These are phyloP conservation scores for Cryptosporidium felis DNA, from an alignment of 169 alveolate genomes.

Conservation along the genomic window DNA sequence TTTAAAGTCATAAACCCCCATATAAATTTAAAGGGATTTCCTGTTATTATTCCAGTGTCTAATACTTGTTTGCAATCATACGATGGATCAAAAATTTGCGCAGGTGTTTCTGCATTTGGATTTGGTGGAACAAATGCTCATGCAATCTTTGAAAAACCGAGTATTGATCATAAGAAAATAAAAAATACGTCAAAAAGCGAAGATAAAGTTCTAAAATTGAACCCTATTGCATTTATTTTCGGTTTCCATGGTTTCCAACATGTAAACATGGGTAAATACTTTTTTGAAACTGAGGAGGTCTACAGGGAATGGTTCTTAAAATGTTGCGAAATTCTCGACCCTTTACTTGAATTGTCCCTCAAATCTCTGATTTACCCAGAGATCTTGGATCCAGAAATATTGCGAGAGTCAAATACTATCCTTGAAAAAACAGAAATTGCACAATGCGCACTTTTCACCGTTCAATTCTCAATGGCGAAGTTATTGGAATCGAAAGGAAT, in stretches of 20 bases:
- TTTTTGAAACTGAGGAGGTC: slow-evolving; percentile 76
- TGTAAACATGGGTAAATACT: slow-evolving; percentile 64
- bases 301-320: slow-evolving; percentile 76
- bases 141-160: slow-evolving; percentile 77
- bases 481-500: slow-evolving; percentile 78
- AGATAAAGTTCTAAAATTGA: neutral
- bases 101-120: slow-evolving; percentile 81
- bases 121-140: slow-evolving; percentile 83
- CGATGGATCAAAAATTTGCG: slow-evolving; percentile 38
- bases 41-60: slow-evolving; percentile 74
- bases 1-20: slow-evolving; percentile 81
- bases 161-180: neutral
- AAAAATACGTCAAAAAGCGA: neutral
- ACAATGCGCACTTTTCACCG: slow-evolving; percentile 81
- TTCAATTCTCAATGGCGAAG: slow-evolving; percentile 79
- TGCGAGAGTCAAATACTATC: slow-evolving; percentile 49
- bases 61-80: slow-evolving; percentile 68
- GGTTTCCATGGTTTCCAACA: slow-evolving; percentile 75
- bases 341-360: slow-evolving; percentile 74
- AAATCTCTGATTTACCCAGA: slow-evolving; percentile 74
- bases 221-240: slow-evolving; percentile 73
- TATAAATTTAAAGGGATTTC: slow-evolving; percentile 78
- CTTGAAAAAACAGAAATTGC: slow-evolving; percentile 73
- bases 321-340: slow-evolving; percentile 76
- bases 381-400: slow-evolving; percentile 22